A percentile compares a stretch with the other conserved stretches of the same genome.
Conservation (phyloP, 352 stramenopile genomes). For the Globisporangium heterothallicum region DNA sequence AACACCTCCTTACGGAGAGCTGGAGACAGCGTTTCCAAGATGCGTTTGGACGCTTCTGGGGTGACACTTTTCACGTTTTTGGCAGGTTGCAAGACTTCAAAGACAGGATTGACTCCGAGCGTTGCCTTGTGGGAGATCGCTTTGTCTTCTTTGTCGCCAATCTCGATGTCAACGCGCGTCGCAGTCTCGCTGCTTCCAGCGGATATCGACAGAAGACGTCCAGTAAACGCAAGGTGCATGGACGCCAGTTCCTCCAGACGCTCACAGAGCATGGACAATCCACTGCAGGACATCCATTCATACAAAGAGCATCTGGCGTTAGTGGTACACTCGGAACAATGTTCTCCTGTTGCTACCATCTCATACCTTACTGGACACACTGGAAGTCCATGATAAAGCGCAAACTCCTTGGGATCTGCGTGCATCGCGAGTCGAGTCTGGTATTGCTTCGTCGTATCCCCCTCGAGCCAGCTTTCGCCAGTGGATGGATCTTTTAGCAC, state of each 20-base stretch:
- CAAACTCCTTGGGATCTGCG: neutral
- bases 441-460: constrained; percentile 5
- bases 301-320: constrained; percentile 1
- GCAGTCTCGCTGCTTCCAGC: neutral
- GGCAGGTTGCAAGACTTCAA: neutral
- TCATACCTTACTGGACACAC: constrained; percentile 24
- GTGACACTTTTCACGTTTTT: neutral
- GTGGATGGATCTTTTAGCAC: neutral
- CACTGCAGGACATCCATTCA: no score
- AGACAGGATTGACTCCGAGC: constrained; percentile 5
- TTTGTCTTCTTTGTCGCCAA: constrained; percentile 4
- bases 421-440: neutral
- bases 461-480: constrained; percentile 10
- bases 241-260: constrained; percentile 3
- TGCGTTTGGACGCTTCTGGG: neutral
- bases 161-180: constrained; percentile 5
- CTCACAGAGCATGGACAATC: neutral
- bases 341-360: no score
- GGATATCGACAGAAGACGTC: constrained; percentile 2
- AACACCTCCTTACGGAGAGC: constrained; percentile 8
- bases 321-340: no score
- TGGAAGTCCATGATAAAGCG: constrained; percentile 9
- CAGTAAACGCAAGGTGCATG: neutral
- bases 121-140: neutral
- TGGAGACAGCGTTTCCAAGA: constrained; percentile 11